Percentiles rank a stretch among this genome's conserved stretches.
Evolutionary conservation across 2,329 filamentous ascomycete genomes (phyloP).

Genomic region (Cercospora zeae-maydis): DNA sequence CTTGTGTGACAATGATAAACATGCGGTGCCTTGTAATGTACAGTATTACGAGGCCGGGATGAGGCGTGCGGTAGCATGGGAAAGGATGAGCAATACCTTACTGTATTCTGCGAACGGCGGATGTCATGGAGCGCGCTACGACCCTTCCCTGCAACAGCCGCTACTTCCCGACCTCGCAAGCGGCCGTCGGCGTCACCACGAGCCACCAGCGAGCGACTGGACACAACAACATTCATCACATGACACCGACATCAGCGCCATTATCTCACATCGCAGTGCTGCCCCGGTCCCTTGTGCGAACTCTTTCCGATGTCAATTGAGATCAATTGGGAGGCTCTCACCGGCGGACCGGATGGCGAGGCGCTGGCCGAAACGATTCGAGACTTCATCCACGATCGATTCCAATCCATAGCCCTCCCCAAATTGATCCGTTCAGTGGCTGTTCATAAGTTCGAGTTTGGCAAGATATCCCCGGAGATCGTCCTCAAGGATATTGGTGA

Average conservation of each 20-base stretch:
- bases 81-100: neutral
- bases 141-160: neutral
- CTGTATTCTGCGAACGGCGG: neutral
- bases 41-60: neutral
- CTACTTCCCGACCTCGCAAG: neutral
- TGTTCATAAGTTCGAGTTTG: slow-evolving; percentile 92
- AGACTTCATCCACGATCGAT: slow-evolving; percentile 90
- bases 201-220: too few species aligned
- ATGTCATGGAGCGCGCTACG: neutral
- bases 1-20: neutral
- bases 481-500: slow-evolving; percentile 97
- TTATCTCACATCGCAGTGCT: neutral
- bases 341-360: slow-evolving; percentile 79
- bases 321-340: slow-evolving; percentile 92
- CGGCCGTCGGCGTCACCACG: neutral
- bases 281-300: slow-evolving; percentile 1
- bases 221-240: neutral
- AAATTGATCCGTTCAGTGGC: slow-evolving; percentile 96
- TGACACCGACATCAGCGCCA: slow-evolving; percentile 3
- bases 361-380: slow-evolving; percentile 82
- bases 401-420: slow-evolving; percentile 85
- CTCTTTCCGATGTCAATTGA: slow-evolving; percentile 78
- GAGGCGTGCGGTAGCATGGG: neutral
- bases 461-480: slow-evolving; percentile 73
- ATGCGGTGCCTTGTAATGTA: neutral